Percentiles rank a stretch among this genome's conserved stretches.
Evolutionary conservation across 2,329 filamentous ascomycete genomes (phyloP).

Genomic region (Penicillium oxalicum): DNA sequence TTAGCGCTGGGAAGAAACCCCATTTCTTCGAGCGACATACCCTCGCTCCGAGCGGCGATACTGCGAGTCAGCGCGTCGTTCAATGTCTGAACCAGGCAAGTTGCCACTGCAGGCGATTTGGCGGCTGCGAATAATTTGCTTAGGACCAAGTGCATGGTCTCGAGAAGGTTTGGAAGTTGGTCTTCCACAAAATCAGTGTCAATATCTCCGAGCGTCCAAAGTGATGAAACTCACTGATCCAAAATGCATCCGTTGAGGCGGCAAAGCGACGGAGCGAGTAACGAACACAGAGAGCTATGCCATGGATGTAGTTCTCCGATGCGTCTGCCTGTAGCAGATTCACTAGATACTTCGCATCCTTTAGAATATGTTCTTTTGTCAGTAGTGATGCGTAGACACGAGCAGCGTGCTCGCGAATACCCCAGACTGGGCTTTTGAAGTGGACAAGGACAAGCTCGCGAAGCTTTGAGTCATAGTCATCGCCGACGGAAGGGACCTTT

Average conservation of each 20-base stretch:
- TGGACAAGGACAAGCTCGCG: constrained; percentile 31
- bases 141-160: constrained; percentile 23
- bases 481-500: constrained; percentile 33
- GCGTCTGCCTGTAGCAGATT: constrained; percentile 9
- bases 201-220: no score
- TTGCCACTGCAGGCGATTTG: constrained; percentile 32
- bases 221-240: constrained; percentile 25
- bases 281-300: constrained; percentile 35
- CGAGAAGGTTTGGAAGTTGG: constrained; percentile 22
- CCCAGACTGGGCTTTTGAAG: constrained; percentile 41
- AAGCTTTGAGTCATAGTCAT: constrained; percentile 29
- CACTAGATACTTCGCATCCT: constrained; percentile 24
- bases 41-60: constrained; percentile 25
- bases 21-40: constrained; percentile 14
- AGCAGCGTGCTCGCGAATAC: constrained; percentile 43
- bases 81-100: constrained; percentile 33
- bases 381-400: constrained; percentile 39
- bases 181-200: constrained; percentile 19
- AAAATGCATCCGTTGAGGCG: constrained; percentile 28
- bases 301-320: constrained; percentile 37
- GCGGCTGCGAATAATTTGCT: constrained; percentile 22
- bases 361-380: constrained; percentile 27
- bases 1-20: constrained; percentile 4
- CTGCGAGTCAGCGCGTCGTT: constrained; percentile 32
- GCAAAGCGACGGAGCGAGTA: constrained; percentile 35